Evolutionary conservation across 2,329 filamentous ascomycete species (phyloP).

Genomic region (Rugonectria rugulosa): DNA sequence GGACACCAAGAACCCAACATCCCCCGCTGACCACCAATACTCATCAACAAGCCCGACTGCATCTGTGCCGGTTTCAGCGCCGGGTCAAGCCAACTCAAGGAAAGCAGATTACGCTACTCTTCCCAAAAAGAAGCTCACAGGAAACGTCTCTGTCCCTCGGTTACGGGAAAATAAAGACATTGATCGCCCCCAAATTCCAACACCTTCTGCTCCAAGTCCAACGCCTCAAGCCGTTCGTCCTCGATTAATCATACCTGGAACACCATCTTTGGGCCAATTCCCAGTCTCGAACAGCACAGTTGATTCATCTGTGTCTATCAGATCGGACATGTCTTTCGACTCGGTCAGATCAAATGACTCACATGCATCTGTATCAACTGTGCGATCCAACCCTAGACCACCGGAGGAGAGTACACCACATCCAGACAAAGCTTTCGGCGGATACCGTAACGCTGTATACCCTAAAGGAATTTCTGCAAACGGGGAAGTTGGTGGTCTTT

Average conservation of each 20-base stretch:
- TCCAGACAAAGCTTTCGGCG: conserved; percentile 31
- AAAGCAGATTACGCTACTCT: too few relatives aligned
- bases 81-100: too few relatives aligned
- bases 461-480: too few relatives aligned
- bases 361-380: conserved; percentile 30
- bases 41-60: too few relatives aligned
- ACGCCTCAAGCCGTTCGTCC: conserved; percentile 42
- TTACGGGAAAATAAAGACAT: too few relatives aligned
- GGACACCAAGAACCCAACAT: too few relatives aligned
- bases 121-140: neutral
- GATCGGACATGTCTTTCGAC: conserved; percentile 30
- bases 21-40: too few relatives aligned
- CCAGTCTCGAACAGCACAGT: conserved; percentile 23
- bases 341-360: conserved; percentile 34
- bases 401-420: conserved; percentile 44
- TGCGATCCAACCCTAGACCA: conserved; percentile 37
- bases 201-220: conserved; percentile 46
- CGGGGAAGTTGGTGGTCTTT: too few relatives aligned
- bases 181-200: conserved; percentile 31
- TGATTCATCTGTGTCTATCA: conserved; percentile 23
- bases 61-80: too few relatives aligned
- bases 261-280: conserved; percentile 12
- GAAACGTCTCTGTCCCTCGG: conserved; percentile 5
- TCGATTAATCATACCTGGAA: conserved; percentile 32
- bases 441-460: too few relatives aligned